Evolutionary conservation across 306 rosid species (phyloP).

Genomic region (Medicago truncatula): DNA sequence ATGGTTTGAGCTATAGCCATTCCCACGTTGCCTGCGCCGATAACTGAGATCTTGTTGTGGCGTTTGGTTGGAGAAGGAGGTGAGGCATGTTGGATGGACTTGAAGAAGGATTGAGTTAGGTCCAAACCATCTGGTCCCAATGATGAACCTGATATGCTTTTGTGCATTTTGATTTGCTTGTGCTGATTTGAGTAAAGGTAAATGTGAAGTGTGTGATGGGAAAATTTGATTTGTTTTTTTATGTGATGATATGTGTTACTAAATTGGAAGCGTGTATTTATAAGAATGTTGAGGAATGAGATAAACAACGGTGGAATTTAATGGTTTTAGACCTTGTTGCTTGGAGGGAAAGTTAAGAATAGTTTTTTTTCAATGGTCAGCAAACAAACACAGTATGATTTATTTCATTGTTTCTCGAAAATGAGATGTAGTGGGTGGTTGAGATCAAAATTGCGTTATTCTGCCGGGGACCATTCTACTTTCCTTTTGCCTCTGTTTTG

Average conservation of each 20-base stretch:
- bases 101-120: constrained; percentile 72
- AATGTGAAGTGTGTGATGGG: neutral
- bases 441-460: neutral
- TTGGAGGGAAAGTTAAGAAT: neutral
- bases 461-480: neutral
- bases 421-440: neutral
- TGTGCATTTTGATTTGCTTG: constrained; percentile 53
- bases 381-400: neutral
- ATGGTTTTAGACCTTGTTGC: neutral
- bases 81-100: constrained; percentile 54
- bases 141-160: constrained; percentile 57
- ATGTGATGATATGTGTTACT: neutral
- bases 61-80: constrained; percentile 68
- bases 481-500: neutral
- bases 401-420: neutral
- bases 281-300: neutral
- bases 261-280: neutral
- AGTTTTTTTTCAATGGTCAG: neutral
- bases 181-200: neutral
- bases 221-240: neutral
- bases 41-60: constrained; percentile 71
- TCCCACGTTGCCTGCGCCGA: constrained; percentile 93
- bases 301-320: neutral
- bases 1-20: constrained; percentile 99
- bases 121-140: constrained; percentile 84